Evolutionary conservation across 768 basidiomycete species (phyloP), one percentile per base, ranked within the genome.

Genomic region (Boletellus ananiceps): DNA sequence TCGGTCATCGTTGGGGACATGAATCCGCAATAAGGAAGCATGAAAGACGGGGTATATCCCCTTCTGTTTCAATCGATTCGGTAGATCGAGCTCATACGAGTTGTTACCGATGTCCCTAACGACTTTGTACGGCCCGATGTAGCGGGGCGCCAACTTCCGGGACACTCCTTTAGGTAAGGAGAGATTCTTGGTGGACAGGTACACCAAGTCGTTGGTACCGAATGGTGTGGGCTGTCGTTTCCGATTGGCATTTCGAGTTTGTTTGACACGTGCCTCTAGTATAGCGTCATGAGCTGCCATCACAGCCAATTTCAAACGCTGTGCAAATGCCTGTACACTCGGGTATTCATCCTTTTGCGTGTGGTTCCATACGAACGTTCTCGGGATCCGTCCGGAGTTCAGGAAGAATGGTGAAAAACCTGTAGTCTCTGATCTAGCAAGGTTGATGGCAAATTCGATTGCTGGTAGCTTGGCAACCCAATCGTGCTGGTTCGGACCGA

Each of bases 1-100:
- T 0, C 57, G 8, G n/a, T 67, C 61, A 31, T 69, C 65, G 23
- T 61, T 70, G 0, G 60, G 55, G 0, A 57, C n/a, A 15, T 66
- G 61, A 0, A 57, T 37, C 0, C 61, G 21, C 0, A 74, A 51
- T 2, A 69, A 44, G 0, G 60, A 66, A 0, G 65, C 54, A 36
- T 74, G 73, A 35, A 74, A 73, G 0, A 55, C 53, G 0, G 58
- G 51, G 49, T 72, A 64, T 0, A 74, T 55, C 0, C 65, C 57
- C 6, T 57, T 16, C 8, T 55, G 33, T 8, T 50, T 57, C 31
- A 74, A 23, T 0, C 60, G 55, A 0, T 36, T 2, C 0, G 70
- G 66, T 21, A 73, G 3, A 3, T 19, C 19, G 19, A 19, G 19
- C 19, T 19, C 19, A 3, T 19, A 19, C 19, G 19, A 19, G 19